Base-by-base conservation (phyloP, 345 rosid species). In the Sonneratia alba region DNA sequence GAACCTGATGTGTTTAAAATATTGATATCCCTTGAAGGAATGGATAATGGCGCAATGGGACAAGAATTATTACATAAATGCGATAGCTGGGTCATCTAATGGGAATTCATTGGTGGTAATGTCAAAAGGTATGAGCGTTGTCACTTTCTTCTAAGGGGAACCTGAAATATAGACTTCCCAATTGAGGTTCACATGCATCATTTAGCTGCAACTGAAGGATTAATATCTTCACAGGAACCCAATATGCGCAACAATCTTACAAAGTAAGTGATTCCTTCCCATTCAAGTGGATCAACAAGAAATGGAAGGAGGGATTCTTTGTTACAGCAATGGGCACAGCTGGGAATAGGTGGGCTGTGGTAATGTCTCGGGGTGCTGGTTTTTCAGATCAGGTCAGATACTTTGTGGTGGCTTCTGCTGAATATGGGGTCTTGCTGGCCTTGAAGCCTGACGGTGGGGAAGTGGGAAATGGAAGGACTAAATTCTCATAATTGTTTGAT, bases 11-110 rank as follows among this genome's bases (percentile, higher is more conserved):
- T 70, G 59, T 18, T 3, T 47, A 34, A 49, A 51, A 34, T 1
- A 70, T 36, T 45, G 13, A 18, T 42, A 21, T 18, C 24, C 63
- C 51, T 2, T 67, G 68, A 63, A 95, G 99, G 99, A 95, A 71
- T 95, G 99, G 99, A 95, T 95, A 79, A 92, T 95, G 99, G 98
- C 88, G 66, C 93, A 95, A 66, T 95, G 99, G 99, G 99, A 92
- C 74, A 92, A 90, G 81, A 89, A 86, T 82, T 95, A 85, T 77
- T 95, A 95, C 81, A 95, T 95, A 79, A 95, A 84, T 72, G 85
- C 97, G 7, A 72, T 95, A 72, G 96, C 97, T 24, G 98, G 99
- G 61, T 79, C 91, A 47, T 76, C 82, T 71, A 91, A 92, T 42
- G 99, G 99, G 71, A 85, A 89, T 85, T 88, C 99, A 3, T 80